Base-by-base conservation (phyloP, 371 early-diverging fungal genomes). In the Rhizopus arrhizus region DNA sequence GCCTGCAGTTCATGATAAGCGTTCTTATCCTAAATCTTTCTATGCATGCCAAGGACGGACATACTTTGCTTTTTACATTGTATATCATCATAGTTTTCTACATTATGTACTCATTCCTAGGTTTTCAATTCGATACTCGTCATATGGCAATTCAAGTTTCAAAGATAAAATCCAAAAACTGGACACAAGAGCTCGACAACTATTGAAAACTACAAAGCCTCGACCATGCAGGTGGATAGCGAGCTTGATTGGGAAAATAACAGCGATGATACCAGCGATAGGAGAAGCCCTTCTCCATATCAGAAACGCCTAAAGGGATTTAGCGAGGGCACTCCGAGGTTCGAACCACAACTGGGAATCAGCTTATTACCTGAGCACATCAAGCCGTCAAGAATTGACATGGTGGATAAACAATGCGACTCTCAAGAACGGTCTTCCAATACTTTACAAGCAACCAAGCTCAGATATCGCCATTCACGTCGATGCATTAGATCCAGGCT, bases 401-500 rank as follows among this genome's bases (percentile, higher is more conserved):
- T 54, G 43, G 43, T 54, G 55, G 43, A 0, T 28, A 11, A 10
- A 2, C 5, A 4, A 11, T 7, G 10, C 41, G 32, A n/a, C 3
- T 13, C n/a, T 5, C 22, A 54, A 29, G 32, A 54, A 64, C 9
- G 59, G 56, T 0, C 28, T 58, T 7, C 59, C 56, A 13, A 64
- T 59, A 12, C 34, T 51, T 6, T 10, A 5, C 5, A 36, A 36
- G 36, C 5, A 6, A 36, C 5, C 36, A 36, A 36, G 6, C 10
- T 10, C 36, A 36, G 36, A 36, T 10, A 36, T 36, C 36, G 53
- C 34, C 3, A 65, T 60, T 2, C 42, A 56, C 13, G 47, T 54
- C 0, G 66, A 66, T 13, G 58, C 58, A 29, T 66, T 55, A 0
- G 49, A 62, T 28, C 53, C 58, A 4, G 63, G 60, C 0, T 68